phyloP scores from a whole-genome alignment of 306 rosid genomes.

The Macrotyloma uniflorum region DNA sequence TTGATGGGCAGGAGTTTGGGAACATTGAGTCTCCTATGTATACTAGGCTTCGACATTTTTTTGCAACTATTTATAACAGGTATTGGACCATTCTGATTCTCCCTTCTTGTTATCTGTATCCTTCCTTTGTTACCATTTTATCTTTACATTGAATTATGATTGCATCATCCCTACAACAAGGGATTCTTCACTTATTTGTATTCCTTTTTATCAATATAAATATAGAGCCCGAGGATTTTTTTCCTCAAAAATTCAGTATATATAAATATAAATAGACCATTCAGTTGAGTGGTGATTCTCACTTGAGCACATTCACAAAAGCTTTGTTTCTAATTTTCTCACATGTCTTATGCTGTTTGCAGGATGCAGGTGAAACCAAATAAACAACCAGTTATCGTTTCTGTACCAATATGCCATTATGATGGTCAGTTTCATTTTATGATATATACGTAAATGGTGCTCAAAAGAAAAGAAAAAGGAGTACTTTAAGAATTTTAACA shows the following conservation, averaged over 20 bases:
- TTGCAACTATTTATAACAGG: slow-evolving; percentile 78
- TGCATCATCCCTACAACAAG: too few relatives aligned
- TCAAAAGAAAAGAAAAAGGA: neutral
- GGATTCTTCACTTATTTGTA: too few relatives aligned
- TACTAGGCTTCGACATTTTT: slow-evolving; percentile 77
- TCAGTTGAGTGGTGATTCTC: neutral
- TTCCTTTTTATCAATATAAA: too few relatives aligned
- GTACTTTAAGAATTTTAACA: slow-evolving; percentile 16
- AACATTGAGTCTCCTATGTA: slow-evolving; percentile 88
- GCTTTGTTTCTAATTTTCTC: neutral
- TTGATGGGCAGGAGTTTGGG: slow-evolving; percentile 80
- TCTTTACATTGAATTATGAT: too few relatives aligned
- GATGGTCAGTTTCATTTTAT: slow-evolving; percentile 64
- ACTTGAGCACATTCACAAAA: neutral
- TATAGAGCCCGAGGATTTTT: too few relatives aligned
- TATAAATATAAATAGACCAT: neutral
- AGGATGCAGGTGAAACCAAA: slow-evolving; percentile 87
- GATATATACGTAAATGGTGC: slow-evolving; percentile 21
- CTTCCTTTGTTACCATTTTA: too few relatives aligned
- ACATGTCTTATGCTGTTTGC: slow-evolving; percentile 7
- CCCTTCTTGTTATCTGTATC: neutral
- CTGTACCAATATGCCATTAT: slow-evolving; percentile 82
- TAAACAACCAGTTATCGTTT: slow-evolving; percentile 72
- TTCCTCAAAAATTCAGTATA: too few relatives aligned
- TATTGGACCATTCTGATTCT: slow-evolving; percentile 27